phyloP scores from a whole-genome alignment of 2,329 filamentous ascomycete species.

The Cladosporium velox region DNA sequence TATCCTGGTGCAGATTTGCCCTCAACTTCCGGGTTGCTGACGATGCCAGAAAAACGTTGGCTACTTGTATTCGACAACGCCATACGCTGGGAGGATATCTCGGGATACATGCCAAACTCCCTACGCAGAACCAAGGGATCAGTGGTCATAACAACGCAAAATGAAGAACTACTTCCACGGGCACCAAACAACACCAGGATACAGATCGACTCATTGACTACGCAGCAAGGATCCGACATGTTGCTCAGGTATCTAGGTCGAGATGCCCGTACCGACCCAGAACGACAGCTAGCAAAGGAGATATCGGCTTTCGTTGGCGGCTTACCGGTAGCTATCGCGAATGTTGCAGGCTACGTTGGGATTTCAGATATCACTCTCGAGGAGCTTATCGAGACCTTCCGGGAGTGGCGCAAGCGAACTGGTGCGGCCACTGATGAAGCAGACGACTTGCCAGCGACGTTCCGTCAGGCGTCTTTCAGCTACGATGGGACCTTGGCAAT shows the following conservation, averaged over 20 bases:
- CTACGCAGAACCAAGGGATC: background rate
- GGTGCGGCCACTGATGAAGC: slow-evolving; percentile 6
- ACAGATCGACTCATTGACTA: background rate
- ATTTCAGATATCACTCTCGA: background rate
- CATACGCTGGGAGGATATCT: background rate
- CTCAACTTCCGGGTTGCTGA: background rate
- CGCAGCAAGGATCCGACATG: background rate
- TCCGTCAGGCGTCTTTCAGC: background rate
- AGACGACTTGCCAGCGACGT: background rate
- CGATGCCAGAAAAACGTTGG: background rate
- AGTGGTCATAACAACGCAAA: background rate
- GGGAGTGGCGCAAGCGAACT: slow-evolving; percentile 1
- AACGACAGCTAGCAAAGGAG: background rate
- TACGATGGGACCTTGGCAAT: background rate
- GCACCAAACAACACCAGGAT: background rate
- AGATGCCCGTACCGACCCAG: background rate
- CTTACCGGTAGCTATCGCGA: background rate
- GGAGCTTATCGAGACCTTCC: background rate
- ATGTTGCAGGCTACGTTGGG: background rate
- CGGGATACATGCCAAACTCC: background rate
- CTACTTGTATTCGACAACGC: background rate
- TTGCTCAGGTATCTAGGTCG: background rate
- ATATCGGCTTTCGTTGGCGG: background rate
- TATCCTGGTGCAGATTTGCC: background rate
- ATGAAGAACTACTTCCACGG: background rate